Evolutionary conservation across 441 rosid species (phyloP).

Genomic region (Adansonia gregorii): DNA sequence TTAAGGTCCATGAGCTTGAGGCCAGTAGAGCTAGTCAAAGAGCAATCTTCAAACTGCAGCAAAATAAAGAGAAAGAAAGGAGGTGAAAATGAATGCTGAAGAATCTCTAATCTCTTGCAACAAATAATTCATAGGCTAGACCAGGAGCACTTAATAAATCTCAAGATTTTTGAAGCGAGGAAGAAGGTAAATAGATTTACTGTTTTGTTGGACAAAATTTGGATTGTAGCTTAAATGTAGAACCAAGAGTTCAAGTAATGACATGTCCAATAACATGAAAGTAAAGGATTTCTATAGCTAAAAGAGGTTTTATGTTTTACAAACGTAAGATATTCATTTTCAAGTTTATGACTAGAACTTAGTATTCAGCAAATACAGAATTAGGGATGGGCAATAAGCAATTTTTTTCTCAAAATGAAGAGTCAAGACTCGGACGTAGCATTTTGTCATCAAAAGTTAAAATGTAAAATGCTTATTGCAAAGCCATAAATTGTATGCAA

Average conservation of each 20-base stretch:
- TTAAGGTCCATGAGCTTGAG: slow-evolving; percentile 69
- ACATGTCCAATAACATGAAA: neutral
- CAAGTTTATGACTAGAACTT: too few relatives aligned
- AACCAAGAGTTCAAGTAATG: neutral
- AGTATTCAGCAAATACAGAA: too few relatives aligned
- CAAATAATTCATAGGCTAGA: too few relatives aligned
- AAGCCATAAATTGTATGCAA: slow-evolving; percentile 1
- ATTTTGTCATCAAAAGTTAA: neutral
- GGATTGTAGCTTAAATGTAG: slow-evolving; percentile 1
- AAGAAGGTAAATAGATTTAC: neutral
- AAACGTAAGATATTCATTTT: too few relatives aligned
- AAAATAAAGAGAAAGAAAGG: slow-evolving; percentile 9
- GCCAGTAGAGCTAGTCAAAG: slow-evolving; percentile 91
- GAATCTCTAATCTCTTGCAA: neutral
- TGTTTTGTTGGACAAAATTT: neutral
- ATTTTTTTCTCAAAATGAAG: neutral
- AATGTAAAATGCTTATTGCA: neutral
- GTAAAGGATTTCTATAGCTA: neutral
- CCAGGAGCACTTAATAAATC: too few relatives aligned
- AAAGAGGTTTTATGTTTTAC: neutral
- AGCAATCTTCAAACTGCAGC: slow-evolving; percentile 75
- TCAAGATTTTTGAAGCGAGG: too few relatives aligned
- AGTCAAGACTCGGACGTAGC: neutral
- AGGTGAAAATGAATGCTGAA: neutral
- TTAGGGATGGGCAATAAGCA: too few relatives aligned